Evolutionary conservation across 1,284 basidiomycete species (phyloP), one percentile per base, ranked within the genome.

Genomic region (Veloporphyrellus conicus): DNA sequence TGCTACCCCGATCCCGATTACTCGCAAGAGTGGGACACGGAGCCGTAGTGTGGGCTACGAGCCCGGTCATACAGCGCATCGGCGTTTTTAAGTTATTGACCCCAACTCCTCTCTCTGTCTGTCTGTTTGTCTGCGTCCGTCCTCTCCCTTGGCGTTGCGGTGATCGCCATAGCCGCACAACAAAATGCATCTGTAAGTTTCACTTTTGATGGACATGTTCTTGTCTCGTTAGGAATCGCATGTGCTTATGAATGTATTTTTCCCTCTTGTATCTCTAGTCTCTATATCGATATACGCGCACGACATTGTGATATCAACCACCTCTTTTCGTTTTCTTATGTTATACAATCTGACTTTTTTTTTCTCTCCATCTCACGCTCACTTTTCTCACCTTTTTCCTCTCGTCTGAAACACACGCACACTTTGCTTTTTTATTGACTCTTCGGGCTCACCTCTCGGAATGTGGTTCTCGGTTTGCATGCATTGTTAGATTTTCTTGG

Each of bases 41-140:
- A 63, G 65, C 36, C 63, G 56, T 22, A 63, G 61, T 18, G 55
- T 57, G 38, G 61, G 53, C 10, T 49, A 50, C 23, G 52, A 64
- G 19, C 48, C 39, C 22, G 42, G 52, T n/a, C 34, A 38, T 14
- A 27, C 44, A 32, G 35, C 54, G 4, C 52, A 46, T 22, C 48
- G 51, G 20, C 50, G 34, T 31, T 53, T 56, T 41, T 67, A 43
- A 47, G 5, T 16, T 43, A 14, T 32, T 12, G 22, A 19, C 35
- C 6, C 7, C 15, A 20, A 29, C 23, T 7, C 31, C 10, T n/a
- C 31, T 15, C 45, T n/a, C n/a, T n/a, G n/a, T n/a, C 15, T 28
- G 14, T 36, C 23, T 16, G 10, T 23, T 27, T 33, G 34, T 29
- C 19, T 39, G 3, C 20, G 18, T 16, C 7, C 22, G 28, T 27